phyloP scores from a whole-genome alignment of 768 basidiomycete species.

The Podaxis mareebaensis region DNA sequence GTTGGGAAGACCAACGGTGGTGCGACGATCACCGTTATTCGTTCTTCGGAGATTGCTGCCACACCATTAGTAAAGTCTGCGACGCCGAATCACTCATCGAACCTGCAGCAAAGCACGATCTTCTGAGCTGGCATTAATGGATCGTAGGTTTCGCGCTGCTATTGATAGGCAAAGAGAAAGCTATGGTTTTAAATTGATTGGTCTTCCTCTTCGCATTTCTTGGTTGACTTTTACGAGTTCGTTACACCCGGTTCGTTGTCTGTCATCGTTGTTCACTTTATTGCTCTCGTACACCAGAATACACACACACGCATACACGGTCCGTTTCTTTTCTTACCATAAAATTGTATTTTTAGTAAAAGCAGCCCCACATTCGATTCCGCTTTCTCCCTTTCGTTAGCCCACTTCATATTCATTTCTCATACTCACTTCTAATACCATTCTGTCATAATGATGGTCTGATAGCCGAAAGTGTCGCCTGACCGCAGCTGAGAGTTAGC shows the following conservation, averaged over 20 bases:
- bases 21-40: conserved; percentile 61
- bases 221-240: not conserved
- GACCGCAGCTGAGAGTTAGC: too few species aligned
- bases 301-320: not conserved
- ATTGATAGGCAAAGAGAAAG: not conserved
- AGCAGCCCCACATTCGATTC: not conserved
- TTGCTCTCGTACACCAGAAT: not conserved
- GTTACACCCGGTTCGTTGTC: not conserved
- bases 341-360: not conserved
- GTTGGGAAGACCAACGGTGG: conserved; percentile 48
- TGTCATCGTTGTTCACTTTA: not conserved
- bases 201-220: not conserved
- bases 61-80: not conserved
- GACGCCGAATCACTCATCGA: conserved; percentile 31
- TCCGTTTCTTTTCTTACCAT: not conserved
- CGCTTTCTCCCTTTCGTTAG: not conserved
- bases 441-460: not conserved
- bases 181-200: not conserved
- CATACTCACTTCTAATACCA: not conserved
- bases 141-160: too few species aligned
- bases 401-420: not conserved
- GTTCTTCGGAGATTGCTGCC: conserved; percentile 35
- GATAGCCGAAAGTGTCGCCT: not conserved
- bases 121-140: not conserved
- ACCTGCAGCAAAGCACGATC: conserved; percentile 20